Evolutionary conservation across 2,329 filamentous ascomycete species (phyloP), one percentile per base, ranked within the genome.

Genomic region (Colletotrichum tropicicola): DNA sequence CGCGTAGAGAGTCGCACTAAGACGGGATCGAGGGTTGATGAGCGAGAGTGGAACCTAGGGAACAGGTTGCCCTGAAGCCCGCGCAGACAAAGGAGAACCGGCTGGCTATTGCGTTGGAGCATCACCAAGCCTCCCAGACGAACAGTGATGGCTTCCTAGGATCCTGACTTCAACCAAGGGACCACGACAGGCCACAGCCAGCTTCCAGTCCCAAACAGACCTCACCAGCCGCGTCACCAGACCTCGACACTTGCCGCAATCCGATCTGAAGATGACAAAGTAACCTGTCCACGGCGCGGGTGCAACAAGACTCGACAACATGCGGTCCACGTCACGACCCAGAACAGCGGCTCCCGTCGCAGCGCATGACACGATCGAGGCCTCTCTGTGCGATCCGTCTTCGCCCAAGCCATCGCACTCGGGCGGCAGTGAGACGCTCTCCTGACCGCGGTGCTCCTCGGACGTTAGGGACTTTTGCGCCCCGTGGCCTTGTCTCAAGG

Each of bases 221-320:
- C 4, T 25, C 6, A 6, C 28, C 19, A 6, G n/a, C 25, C 35
- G 43, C 43, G 17, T 61, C 51, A 62, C 51, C 37, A 35, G 3
- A 6, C 1, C 3, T 30, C 17, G 21, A 30, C 30, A n/a, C 21
- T 60, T 49, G 61, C 49, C 41, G 32, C 13, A 6, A 32, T 35
- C 47, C 27, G 27, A 13, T 15, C 6, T 49, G 19, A 49, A 15
- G 17, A 13, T 6, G 44, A 56, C 35, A 27, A 25, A 39, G 51
- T 44, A 51, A 65, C 57, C n/a, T n/a, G 27, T 25, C 28, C 44
- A 45, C 15, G 35, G 28, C 21, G 23, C 62, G 62, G 62, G 43
- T 62, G 62, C 62, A 56, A 65, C 62, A 21, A 43, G 57, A 61
- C 58, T 65, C 57, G 57, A 49, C 28, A 27, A 39, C 21, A 55